These are phyloP conservation scores for Penicillium lagena DNA, from an alignment of 495 filamentous ascomycete species.

Conservation along the genomic window DNA sequence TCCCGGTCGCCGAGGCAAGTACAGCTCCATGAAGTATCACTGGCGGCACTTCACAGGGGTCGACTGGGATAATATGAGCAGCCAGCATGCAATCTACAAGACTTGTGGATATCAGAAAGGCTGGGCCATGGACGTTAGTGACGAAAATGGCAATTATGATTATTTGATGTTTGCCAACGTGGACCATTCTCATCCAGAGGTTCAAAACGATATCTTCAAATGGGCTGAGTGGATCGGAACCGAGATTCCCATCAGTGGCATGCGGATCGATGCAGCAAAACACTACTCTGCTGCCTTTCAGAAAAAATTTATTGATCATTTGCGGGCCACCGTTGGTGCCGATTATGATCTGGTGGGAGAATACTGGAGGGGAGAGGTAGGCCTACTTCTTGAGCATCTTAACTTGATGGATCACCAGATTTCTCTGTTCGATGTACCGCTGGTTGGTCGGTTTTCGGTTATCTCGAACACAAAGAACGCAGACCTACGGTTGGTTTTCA, in stretches of 20 bases:
- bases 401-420: conserved; percentile 52
- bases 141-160: conserved; percentile 67
- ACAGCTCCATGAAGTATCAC: conserved; percentile 58
- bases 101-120: conserved; percentile 56
- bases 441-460: conserved; percentile 56
- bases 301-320: conserved; percentile 46
- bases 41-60: conserved; percentile 68
- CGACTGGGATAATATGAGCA: conserved; percentile 56
- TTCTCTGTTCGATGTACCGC: conserved; percentile 60
- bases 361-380: conserved; percentile 59
- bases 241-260: conserved; percentile 53
- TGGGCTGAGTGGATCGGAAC: conserved; percentile 64
- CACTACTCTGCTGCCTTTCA: conserved; percentile 65
- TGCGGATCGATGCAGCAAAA: conserved; percentile 70
- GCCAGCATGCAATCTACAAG: conserved; percentile 60
- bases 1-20: conserved; percentile 48
- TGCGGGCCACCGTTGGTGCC: conserved; percentile 41
- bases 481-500: conserved; percentile 57
- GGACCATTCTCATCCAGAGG: conserved; percentile 61
- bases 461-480: conserved; percentile 43
- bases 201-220: conserved; percentile 53
- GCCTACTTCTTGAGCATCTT: conserved; percentile 51
- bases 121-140: conserved; percentile 61
- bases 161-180: conserved; percentile 65
- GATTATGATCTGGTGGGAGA: conserved; percentile 68